Evolutionary conservation across 2,329 filamentous ascomycete genomes (phyloP), one percentile per base, ranked within the genome.

Genomic region (Fusarium sp.): DNA sequence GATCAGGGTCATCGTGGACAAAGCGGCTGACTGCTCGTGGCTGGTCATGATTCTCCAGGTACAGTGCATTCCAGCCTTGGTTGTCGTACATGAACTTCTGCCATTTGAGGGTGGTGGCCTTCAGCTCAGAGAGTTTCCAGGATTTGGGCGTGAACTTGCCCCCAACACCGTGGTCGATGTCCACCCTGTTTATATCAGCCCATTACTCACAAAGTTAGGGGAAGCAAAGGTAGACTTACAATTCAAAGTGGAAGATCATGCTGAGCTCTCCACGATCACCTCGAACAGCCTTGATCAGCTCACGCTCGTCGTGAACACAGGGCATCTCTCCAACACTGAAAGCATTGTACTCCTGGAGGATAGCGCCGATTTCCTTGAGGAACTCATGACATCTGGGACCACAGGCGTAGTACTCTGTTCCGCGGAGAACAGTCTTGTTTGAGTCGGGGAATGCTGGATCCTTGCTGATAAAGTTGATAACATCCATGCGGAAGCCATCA

Each of bases 211-310:
- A 16, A 7, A 29, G 11, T 16, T 7, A 18, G 11, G 8, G 12
- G 12, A 11, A 20, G 30, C 27, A 24, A 40, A 49, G 5, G 10
- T 49, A 42, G 24, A 76, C 82, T 73, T 73, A 86, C 84, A 88
- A 82, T 61, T 92, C 90, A 75, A 93, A 93, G 72, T 91, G 88
- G 79, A 93, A 92, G 38, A 92, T 90, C 89, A 92, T 92, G 76
- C 87, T 89, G 46, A 92, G 79, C 75, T 92, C 89, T 32, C 84
- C 83, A 18, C 86, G 83, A 53, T 87, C 85, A 24, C 83, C 85
- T 5, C 83, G 83, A 4, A 92, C 89, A 9, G 80, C 81, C 63
- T 81, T 80, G 62, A 85, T 83, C 32, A 85, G 63, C 69, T 84
- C 79, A 14, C 77, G 71, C 43, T 81, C 79, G 50, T 83, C 81